Evolutionary conservation across 78 protist species (phyloP), one percentile per base, ranked within the genome.

Genomic region (Dictyostelium brefeldianum): DNA sequence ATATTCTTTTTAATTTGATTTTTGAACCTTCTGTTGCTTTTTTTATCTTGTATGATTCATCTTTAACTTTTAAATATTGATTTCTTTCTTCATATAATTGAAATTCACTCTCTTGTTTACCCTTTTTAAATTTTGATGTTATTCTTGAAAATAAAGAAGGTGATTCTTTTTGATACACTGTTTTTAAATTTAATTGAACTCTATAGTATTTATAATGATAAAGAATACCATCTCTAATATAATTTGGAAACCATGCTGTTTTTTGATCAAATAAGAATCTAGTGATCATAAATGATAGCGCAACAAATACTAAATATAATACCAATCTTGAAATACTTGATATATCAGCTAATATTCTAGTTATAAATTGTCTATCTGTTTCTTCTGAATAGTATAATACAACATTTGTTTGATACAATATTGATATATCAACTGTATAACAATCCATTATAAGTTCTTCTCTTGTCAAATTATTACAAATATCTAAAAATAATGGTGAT

Each of bases 171-270:
- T 17, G 0, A 3, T 20, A 4, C 2, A 0, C 0, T 56, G 6
- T 9, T 20, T 17, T 56, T 56, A 56, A 56, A 20, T 56, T 56
- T 11, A 5, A 5, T 56, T 56, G 64, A 56, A 56, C 64, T 56
- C 64, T 56, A 56, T 56, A 56, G 2, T 56, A 56, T 56, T 56
- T 56, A 1, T 9, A 56, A 56, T 56, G 64, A 20, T 56, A 56
- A 20, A 56, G 64, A 20, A 56, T 56, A 18, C 27, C 27, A 56
- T 56, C 64, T 20, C 64, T 56, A 20, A 56, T 56, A 20, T 20
- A 56, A 56, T 56, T 56, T 20, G 64, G 64, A 56, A 56, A 56
- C 64, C 64, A 56, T 56, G 64, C 64, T 1, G 64, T 56, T 56
- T 56, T 56, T 20, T 56, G 64, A 56, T 56, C 27, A 20, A 56